Evolutionary conservation across 306 rosid genomes (phyloP).

Genomic region (Trifolium subterraneum): DNA sequence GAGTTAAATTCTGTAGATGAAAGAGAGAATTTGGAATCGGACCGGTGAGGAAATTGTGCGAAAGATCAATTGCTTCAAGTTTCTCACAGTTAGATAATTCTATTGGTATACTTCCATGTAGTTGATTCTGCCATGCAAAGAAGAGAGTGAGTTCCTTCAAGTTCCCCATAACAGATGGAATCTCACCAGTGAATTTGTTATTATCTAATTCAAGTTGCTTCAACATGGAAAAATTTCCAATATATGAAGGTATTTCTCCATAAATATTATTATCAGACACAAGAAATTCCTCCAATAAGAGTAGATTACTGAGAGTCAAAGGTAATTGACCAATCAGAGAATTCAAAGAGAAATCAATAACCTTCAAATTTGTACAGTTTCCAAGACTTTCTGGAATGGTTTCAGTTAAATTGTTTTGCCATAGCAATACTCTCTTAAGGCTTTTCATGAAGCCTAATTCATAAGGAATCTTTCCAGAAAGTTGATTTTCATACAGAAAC

Average conservation of each 20-base stretch:
- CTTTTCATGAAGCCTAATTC: conserved; percentile 70
- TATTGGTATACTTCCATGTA: conserved; percentile 74
- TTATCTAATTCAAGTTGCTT: conserved; percentile 91
- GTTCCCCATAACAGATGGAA: conserved; percentile 76
- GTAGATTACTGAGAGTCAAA: conserved; percentile 55
- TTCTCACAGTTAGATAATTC: conserved; percentile 78
- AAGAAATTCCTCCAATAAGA: conserved; percentile 76
- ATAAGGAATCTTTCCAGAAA: conserved; percentile 74
- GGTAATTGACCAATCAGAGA: conserved; percentile 75
- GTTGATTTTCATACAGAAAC: conserved; percentile 85
- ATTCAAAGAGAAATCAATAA: conserved; percentile 86
- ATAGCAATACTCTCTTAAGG: conserved; percentile 69
- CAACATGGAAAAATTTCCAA: conserved; percentile 77
- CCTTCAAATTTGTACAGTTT: conserved; percentile 66
- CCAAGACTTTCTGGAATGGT: conserved; percentile 71
- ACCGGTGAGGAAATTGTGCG: conserved; percentile 79
- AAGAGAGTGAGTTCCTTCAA: conserved; percentile 78
- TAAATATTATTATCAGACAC: conserved; percentile 71
- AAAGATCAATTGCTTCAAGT: conserved; percentile 92
- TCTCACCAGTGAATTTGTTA: conserved; percentile 76
- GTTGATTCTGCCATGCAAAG: conserved; percentile 93
- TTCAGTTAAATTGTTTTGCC: conserved; percentile 86
- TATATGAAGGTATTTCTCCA: conserved; percentile 72
- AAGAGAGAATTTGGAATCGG: conserved; percentile 74
- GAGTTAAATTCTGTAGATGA: conserved; percentile 79